A percentile compares a stretch with the other conserved stretches of the same genome.
These are phyloP conservation scores for Thelonectria olida DNA, from an alignment of 2,329 filamentous ascomycete genomes.

Conservation along the genomic window DNA sequence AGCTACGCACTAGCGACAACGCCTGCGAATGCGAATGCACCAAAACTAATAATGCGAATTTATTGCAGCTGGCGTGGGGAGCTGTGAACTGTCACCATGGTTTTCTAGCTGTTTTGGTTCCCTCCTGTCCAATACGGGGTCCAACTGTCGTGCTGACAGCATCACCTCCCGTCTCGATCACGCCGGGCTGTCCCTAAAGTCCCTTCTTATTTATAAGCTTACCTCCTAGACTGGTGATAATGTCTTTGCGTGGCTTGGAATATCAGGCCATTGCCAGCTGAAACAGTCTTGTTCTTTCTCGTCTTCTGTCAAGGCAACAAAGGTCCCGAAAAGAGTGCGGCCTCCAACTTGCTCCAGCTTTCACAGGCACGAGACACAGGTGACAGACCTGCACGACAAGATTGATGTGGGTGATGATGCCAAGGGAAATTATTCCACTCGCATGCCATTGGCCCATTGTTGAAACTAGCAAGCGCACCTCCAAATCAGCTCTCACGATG, in stretches of 20 bases:
- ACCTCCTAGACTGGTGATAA: neutral
- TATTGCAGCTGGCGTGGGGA: neutral
- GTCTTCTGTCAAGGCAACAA: too few relatives aligned
- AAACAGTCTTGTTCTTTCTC: neutral
- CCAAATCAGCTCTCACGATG: constrained; percentile 12
- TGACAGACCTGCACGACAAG: constrained; percentile 7
- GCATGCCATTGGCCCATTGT: constrained; percentile 6
- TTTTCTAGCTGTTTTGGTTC: neutral
- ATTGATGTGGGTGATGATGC: constrained; percentile 6
- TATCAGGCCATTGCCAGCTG: neutral
- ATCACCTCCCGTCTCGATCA: neutral
- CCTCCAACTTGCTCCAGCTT: constrained; percentile 1
- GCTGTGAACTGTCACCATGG: neutral
- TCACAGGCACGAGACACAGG: constrained; percentile 1
- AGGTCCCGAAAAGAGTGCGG: neutral
- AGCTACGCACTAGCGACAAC: constrained; percentile 15
- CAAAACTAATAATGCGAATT: neutral
- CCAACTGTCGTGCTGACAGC: neutral
- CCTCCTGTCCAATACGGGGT: neutral
- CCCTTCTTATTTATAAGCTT: neutral
- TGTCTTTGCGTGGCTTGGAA: neutral
- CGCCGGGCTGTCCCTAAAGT: neutral
- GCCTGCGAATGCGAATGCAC: constrained; percentile 3
- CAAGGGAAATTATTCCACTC: constrained; percentile 8
- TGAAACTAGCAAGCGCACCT: constrained; percentile 3